Base-by-base conservation (phyloP, 805 yeast genomes). In the Yarrowia keelungensis region DNA sequence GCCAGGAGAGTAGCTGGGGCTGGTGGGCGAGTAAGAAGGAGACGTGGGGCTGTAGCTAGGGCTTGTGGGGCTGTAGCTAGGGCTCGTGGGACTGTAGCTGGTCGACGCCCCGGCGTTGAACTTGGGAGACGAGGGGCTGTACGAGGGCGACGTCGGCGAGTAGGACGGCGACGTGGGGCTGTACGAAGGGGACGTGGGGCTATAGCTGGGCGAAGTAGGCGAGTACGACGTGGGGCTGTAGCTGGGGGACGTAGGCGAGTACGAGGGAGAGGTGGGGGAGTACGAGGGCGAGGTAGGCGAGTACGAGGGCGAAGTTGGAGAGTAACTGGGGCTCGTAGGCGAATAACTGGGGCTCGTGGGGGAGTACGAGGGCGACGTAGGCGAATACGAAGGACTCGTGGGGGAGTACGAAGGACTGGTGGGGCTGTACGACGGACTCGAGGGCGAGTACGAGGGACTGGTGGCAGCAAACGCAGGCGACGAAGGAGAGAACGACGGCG, bases 341-440 rank as follows among this genome's bases (percentile, higher is more conserved):
- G 85, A 80, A 76, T 87, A 87, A 2, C 78, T 71, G 73, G 91
- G 90, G 1, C 88, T 84, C 0, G 89, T 86, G 50, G 92, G 88
- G 1, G 65, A 74, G 79, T 61, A 61, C 1, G 91, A 87, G 67
- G 91, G 91, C 0, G 85, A 79, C 51, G 77, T 87, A 86, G 53
- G 51, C 8, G 36, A 26, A 10, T 47, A 47, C 51, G 53, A 49
- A 72, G 95, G 94, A 4, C 91, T 86, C 1, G 95, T 89, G 59
- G 97, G 97, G 0, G 89, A 84, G 78, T 91, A 91, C 1, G 81
- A 76, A 70, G 97, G 97, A 0, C 94, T 88, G 0, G 97, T 91
- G 69, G 97, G 96, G 0, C 89, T 83, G 75, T 91, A 91, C 4
- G 84, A 76, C 73, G 97, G 94, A 0, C 91, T 86, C 0, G 97